phyloP scores from a whole-genome alignment of 2,329 filamentous ascomycete species.

The Diaporthe australafricana region DNA sequence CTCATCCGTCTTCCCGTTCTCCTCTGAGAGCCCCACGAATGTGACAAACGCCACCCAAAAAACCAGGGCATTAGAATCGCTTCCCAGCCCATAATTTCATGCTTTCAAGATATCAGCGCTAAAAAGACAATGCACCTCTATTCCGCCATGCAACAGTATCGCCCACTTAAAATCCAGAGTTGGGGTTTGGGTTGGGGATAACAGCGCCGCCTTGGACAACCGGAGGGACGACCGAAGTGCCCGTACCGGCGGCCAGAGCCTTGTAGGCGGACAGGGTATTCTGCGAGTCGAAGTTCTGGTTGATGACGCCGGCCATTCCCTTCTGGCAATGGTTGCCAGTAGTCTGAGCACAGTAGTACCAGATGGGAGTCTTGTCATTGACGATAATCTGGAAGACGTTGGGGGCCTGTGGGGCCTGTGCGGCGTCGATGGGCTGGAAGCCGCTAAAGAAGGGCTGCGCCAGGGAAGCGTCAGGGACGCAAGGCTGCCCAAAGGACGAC shows the following conservation, averaged over 20 bases:
- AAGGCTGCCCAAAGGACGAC: conserved; percentile 54
- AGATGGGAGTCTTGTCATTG: conserved; percentile 54
- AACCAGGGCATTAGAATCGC: neutral
- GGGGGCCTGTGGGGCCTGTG: conserved; percentile 51
- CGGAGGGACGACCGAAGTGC: conserved; percentile 46
- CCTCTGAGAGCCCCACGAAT: neutral
- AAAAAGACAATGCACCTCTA: neutral
- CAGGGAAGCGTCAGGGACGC: conserved; percentile 51
- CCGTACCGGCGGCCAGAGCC: conserved; percentile 49
- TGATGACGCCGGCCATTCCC: conserved; percentile 63
- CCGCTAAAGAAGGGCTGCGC: conserved; percentile 55
- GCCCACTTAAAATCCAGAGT: conserved; percentile 50
- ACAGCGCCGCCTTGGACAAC: conserved; percentile 50
- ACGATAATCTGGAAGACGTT: conserved; percentile 59
- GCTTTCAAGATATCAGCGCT: neutral
- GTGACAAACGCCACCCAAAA: neutral
- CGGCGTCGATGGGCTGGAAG: conserved; percentile 53
- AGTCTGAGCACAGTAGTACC: conserved; percentile 59
- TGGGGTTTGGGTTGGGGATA: conserved; percentile 56
- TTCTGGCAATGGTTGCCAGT: conserved; percentile 58
- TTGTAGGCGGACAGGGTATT: conserved; percentile 53
- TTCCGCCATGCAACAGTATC: neutral
- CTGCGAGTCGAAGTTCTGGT: conserved; percentile 56
- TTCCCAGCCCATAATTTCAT: neutral
- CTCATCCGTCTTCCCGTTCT: neutral